Evolutionary conservation across 148 eudicot genomes (phyloP).

Genomic region (Heliamphora exappendiculata): DNA sequence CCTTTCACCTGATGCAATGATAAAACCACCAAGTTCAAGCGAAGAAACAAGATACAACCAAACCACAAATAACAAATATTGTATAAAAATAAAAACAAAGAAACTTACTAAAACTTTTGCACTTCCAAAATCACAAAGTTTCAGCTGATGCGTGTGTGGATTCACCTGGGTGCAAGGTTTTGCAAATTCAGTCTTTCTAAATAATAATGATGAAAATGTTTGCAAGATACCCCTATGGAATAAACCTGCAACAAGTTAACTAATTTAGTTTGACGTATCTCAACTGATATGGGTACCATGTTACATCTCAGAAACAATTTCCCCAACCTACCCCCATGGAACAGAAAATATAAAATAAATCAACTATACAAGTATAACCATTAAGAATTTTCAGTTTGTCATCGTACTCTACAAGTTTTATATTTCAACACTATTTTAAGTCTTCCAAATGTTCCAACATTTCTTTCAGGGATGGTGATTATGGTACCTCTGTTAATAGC

Average conservation of each 20-base stretch:
- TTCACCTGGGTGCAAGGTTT: slow-evolving; percentile 55
- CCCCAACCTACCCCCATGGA: not conserved
- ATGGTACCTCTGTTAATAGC: not conserved
- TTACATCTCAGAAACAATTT: no score
- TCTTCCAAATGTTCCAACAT: not conserved
- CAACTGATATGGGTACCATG: no score
- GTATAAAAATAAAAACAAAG: slow-evolving; percentile 12
- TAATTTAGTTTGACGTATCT: not conserved
- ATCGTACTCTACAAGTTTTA: not conserved
- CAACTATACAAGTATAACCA: not conserved
- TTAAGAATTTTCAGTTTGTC: not conserved
- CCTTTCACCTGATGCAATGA: slow-evolving; percentile 65
- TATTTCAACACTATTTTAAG: not conserved
- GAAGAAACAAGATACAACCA: slow-evolving; percentile 9
- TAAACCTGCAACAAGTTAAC: not conserved
- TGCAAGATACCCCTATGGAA: not conserved
- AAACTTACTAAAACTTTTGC: slow-evolving; percentile 90
- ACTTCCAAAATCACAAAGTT: slow-evolving; percentile 98
- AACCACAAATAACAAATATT: slow-evolving; percentile 3
- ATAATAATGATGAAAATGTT: not conserved
- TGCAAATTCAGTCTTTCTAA: slow-evolving; percentile 3
- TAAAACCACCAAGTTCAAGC: slow-evolving; percentile 2
- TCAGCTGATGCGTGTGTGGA: slow-evolving; percentile 98
- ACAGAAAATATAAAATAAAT: not conserved
- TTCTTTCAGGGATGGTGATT: not conserved